phyloP scores from a whole-genome alignment of 805 yeast genomes.

The Spathaspora passalidarum region DNA sequence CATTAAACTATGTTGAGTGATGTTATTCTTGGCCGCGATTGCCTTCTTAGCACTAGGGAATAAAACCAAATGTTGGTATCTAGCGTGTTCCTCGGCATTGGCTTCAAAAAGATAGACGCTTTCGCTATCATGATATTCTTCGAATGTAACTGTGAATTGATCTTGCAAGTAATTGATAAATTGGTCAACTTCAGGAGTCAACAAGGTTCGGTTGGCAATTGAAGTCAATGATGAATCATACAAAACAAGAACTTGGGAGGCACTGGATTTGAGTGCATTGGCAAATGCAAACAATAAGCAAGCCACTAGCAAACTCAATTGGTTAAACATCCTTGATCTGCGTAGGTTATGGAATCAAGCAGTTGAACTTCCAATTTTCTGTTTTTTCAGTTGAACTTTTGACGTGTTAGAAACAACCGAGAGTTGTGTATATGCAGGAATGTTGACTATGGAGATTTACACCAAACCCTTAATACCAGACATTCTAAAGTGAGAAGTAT shows the following conservation, averaged over 20 bases:
- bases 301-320: constrained; percentile 3
- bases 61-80: constrained; percentile 29
- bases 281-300: constrained; percentile 10
- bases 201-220: constrained; percentile 13
- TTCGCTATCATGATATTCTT: constrained; percentile 21
- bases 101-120: constrained; percentile 20
- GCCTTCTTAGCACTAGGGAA: constrained; percentile 36
- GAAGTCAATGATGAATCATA: constrained; percentile 28
- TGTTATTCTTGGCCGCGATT: constrained; percentile 24
- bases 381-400: too few relatives aligned
- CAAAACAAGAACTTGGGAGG: constrained; percentile 26
- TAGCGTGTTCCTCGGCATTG: constrained; percentile 14
- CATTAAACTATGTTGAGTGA: constrained; percentile 44
- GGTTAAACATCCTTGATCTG: constrained; percentile 2
- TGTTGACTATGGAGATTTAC: too few relatives aligned
- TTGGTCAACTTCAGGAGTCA: constrained; percentile 16
- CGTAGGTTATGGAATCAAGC: neutral
- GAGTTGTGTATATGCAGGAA: too few relatives aligned
- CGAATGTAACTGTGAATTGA: constrained; percentile 15
- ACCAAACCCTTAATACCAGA: too few relatives aligned
- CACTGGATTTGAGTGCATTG: constrained; percentile 6
- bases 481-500: too few relatives aligned
- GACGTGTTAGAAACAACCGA: too few relatives aligned
- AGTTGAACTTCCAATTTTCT: neutral
- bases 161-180: constrained; percentile 22